A percentile compares a stretch with the other conserved stretches of the same genome.
These are phyloP conservation scores for Pseudocercospora musae DNA, from an alignment of 2,329 filamentous ascomycete genomes.

Conservation along the genomic window DNA sequence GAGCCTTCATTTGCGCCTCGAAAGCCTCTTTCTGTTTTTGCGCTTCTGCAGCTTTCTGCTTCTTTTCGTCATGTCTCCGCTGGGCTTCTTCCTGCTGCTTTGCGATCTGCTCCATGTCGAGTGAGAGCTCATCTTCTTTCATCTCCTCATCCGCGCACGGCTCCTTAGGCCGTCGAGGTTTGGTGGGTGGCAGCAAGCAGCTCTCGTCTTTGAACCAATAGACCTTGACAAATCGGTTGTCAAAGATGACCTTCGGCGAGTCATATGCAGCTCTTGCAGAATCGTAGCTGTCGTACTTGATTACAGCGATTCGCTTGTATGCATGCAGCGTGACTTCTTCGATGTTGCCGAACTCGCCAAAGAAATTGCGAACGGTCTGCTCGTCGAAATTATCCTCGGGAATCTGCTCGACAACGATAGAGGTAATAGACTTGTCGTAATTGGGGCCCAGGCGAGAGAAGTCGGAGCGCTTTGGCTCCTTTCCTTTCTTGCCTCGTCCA, in stretches of 20 bases:
- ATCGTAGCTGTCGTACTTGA: conserved; percentile 66
- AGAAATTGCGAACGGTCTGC: conserved; percentile 64
- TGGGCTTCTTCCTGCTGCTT: conserved; percentile 70
- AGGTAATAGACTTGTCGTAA: conserved; percentile 60
- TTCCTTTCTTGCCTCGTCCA: conserved; percentile 40
- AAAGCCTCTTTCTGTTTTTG: conserved; percentile 62
- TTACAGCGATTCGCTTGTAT: conserved; percentile 64
- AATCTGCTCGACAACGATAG: conserved; percentile 74
- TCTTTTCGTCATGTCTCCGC: conserved; percentile 63
- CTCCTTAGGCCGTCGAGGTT: conserved; percentile 11
- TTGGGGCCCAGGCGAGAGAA: conserved; percentile 65
- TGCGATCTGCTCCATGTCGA: conserved; percentile 68
- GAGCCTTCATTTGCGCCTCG: conserved; percentile 60
- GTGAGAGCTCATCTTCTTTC: conserved; percentile 48
- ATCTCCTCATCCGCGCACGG: conserved; percentile 26
- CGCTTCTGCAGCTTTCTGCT: conserved; percentile 60
- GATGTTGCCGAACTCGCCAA: conserved; percentile 68
- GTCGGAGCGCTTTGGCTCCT: conserved; percentile 48
- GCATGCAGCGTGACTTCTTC: conserved; percentile 62
- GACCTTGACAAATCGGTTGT: conserved; percentile 81
- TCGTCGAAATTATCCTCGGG: conserved; percentile 68
- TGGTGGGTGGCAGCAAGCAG: conserved; percentile 20
- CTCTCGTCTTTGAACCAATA: conserved; percentile 64
- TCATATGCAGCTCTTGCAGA: conserved; percentile 68
- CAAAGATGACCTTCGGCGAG: conserved; percentile 77